These are phyloP conservation scores for Aspergillus sp. DNA, from an alignment of 2,329 filamentous ascomycete species.

Conservation along the genomic window DNA sequence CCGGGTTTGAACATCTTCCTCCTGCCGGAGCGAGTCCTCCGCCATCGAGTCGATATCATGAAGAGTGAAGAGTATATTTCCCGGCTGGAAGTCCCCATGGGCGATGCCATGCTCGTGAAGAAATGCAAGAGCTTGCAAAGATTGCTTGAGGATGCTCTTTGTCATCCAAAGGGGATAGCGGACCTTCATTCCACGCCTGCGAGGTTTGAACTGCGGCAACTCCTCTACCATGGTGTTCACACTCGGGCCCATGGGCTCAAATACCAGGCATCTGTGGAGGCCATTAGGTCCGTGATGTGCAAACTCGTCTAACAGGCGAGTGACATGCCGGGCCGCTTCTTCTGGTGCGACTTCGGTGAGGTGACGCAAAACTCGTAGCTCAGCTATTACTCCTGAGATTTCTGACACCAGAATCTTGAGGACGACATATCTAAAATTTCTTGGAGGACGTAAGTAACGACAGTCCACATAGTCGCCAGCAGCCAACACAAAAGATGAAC, in stretches of 20 bases:
- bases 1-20: conserved; percentile 20
- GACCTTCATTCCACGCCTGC: conserved; percentile 15
- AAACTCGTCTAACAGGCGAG: conserved; percentile 25
- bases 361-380: conserved; percentile 18
- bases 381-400: conserved; percentile 13
- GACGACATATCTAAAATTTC: conserved; percentile 26
- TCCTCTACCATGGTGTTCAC: conserved; percentile 24
- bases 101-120: conserved; percentile 23
- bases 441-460: conserved; percentile 14
- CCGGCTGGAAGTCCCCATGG: conserved; percentile 26
- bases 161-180: conserved; percentile 23
- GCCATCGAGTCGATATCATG: conserved; percentile 16
- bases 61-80: conserved; percentile 25
- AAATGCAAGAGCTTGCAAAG: conserved; percentile 23
- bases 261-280: conserved; percentile 30
- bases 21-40: conserved; percentile 21
- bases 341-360: conserved; percentile 14
- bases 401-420: conserved; percentile 32
- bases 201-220: conserved; percentile 22
- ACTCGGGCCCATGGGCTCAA: conserved; percentile 30
- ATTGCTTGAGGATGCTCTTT: conserved; percentile 25
- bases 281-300: conserved; percentile 31
- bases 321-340: conserved; percentile 14
- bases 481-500: conserved; percentile 12
- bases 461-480: conserved; percentile 6